These are phyloP conservation scores for Ephemerocybe angulata DNA, from an alignment of 768 basidiomycete species.

Conservation along the genomic window DNA sequence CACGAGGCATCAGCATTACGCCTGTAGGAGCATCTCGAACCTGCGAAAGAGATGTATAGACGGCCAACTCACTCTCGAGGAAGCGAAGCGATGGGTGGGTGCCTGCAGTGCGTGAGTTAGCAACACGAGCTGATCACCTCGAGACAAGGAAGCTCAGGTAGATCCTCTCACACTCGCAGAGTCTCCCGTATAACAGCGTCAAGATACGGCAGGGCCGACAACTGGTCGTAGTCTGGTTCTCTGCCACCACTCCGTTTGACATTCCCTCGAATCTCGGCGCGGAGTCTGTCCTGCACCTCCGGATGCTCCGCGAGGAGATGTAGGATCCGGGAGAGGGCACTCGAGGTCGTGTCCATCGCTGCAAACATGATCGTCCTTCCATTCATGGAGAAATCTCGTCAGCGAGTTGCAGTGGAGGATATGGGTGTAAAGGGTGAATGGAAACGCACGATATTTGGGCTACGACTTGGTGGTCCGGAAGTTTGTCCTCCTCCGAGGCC, in stretches of 20 bases:
- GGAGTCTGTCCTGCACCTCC: conserved; percentile 35
- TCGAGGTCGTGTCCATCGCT: conserved; percentile 41
- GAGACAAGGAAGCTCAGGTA: too few species aligned
- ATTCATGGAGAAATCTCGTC: too few species aligned
- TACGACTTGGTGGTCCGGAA: conserved; percentile 35
- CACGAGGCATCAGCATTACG: conserved; percentile 13
- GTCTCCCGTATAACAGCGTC: conserved; percentile 41
- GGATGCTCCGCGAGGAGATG: conserved; percentile 30
- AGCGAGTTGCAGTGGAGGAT: neutral
- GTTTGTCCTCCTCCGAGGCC: conserved; percentile 26
- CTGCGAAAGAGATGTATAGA: neutral
- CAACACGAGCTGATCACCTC: conserved; percentile 1
- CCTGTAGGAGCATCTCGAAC: too few species aligned
- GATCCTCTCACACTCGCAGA: conserved; percentile 30
- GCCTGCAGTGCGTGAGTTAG: conserved; percentile 17
- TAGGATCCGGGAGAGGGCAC: conserved; percentile 31
- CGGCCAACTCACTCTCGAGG: conserved; percentile 15
- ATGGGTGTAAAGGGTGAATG: too few species aligned
- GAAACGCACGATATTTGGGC: conserved; percentile 31
- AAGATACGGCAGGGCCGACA: conserved; percentile 35
- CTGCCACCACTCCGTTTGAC: conserved; percentile 11
- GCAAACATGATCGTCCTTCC: conserved; percentile 38
- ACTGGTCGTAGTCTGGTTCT: conserved; percentile 33
- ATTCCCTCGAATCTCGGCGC: conserved; percentile 32
- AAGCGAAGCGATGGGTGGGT: conserved; percentile 20